Percentiles rank a stretch among this genome's conserved stretches.
These are phyloP conservation scores for Coccomyxa sp. DNA, from an alignment of 139 green algal species.

Conservation along the genomic window DNA sequence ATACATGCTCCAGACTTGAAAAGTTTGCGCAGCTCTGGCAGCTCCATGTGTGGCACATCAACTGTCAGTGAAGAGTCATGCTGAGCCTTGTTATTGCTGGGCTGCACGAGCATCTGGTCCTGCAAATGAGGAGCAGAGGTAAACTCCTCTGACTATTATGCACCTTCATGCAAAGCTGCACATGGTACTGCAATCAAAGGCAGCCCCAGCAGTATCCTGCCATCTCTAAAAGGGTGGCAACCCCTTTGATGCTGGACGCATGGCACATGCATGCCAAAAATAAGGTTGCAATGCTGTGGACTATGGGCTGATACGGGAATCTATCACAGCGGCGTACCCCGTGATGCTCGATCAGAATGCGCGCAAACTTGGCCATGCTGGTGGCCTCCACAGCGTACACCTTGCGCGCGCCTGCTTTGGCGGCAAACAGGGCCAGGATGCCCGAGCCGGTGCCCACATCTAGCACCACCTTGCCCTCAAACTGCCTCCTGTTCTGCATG, in stretches of 20 bases:
- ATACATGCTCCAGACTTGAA: too few species aligned
- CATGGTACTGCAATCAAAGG: too few species aligned
- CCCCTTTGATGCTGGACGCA: not conserved
- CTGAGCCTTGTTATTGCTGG: too few species aligned
- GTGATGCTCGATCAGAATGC: conserved; percentile 75
- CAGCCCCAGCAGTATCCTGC: not conserved
- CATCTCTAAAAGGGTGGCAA: not conserved
- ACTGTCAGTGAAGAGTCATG: too few species aligned
- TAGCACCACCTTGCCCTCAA: conserved; percentile 82
- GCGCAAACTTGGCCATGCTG: conserved; percentile 81
- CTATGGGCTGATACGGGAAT: not conserved
- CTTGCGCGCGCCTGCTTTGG: conserved; percentile 70
- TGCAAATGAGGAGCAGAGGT: too few species aligned
- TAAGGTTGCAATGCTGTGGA: not conserved
- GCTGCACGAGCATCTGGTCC: too few species aligned
- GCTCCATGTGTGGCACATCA: too few species aligned
- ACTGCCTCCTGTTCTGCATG: conserved; percentile 58
- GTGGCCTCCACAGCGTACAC: conserved; percentile 98
- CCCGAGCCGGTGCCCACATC: conserved; percentile 95
- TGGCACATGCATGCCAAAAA: not conserved
- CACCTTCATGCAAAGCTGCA: too few species aligned
- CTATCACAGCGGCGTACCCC: conserved; percentile 35
- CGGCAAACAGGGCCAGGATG: conserved; percentile 95
- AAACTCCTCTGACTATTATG: too few species aligned
- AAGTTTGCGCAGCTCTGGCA: too few species aligned